Percentiles rank a stretch among this genome's conserved stretches.
These are phyloP conservation scores for Coemansia sp. DNA, from an alignment of 192 early-diverging fungal species.

Conservation along the genomic window DNA sequence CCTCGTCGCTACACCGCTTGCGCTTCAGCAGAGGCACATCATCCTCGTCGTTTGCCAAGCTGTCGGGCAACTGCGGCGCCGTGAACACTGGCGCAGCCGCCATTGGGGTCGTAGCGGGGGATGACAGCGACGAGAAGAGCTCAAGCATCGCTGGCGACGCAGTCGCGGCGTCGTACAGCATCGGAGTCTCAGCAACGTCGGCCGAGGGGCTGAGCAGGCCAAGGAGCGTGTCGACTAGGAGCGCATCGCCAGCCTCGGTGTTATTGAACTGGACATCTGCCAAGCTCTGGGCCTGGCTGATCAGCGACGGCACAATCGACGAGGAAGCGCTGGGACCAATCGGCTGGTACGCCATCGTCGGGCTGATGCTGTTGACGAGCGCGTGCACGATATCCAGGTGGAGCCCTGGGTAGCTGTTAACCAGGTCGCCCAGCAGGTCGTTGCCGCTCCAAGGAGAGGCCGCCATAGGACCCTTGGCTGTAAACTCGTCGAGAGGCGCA, in stretches of 20 bases:
- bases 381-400: constrained; percentile 52
- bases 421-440: constrained; percentile 34
- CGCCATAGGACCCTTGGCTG: constrained; percentile 16
- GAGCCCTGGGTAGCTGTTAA: constrained; percentile 26
- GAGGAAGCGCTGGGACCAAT: neutral
- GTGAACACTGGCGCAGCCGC: constrained; percentile 16
- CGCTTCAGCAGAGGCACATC: constrained; percentile 16
- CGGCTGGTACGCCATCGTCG: constrained; percentile 36
- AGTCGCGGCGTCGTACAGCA: neutral
- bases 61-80: constrained; percentile 18
- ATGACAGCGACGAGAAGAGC: constrained; percentile 18
- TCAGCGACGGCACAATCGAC: constrained; percentile 10
- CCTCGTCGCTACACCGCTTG: constrained; percentile 6
- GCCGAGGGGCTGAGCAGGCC: constrained; percentile 35
- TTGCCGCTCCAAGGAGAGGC: constrained; percentile 4
- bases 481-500: constrained; percentile 54
- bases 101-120: neutral
- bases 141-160: constrained; percentile 9
- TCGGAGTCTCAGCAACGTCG: constrained; percentile 7
- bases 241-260: constrained; percentile 12
- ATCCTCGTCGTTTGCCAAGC: constrained; percentile 5
- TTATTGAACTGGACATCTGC: neutral
- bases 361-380: constrained; percentile 47
- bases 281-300: constrained; percentile 18
- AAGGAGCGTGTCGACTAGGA: constrained; percentile 46